A percentile compares a stretch with the other conserved stretches of the same genome.
Conservation (phyloP, 2,329 filamentous ascomycete genomes). For the Penicillium sumatraense region DNA sequence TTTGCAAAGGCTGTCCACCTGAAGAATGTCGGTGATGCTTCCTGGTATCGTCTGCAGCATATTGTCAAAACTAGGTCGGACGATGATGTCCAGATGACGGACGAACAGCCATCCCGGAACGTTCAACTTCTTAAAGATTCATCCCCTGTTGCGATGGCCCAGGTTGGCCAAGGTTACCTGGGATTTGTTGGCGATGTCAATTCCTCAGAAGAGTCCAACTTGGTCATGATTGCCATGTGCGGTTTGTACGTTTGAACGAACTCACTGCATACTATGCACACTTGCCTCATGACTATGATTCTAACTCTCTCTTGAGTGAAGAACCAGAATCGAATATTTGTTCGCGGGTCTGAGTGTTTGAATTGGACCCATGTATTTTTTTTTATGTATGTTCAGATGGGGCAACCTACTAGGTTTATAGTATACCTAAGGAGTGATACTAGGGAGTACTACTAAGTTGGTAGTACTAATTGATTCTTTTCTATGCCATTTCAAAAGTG, state of each 20-base stretch:
- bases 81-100: neutral
- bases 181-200: neutral
- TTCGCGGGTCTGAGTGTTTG: too few species aligned
- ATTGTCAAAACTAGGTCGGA: neutral
- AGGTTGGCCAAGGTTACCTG: neutral
- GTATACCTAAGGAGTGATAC: neutral
- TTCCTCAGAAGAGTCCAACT: neutral
- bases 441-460: too few species aligned
- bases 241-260: neutral
- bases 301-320: neutral
- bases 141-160: neutral
- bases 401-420: neutral
- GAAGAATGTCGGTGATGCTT: neutral
- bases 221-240: neutral
- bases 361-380: neutral
- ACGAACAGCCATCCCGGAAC: neutral
- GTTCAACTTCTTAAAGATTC: neutral
- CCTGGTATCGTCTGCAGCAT: neutral
- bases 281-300: neutral
- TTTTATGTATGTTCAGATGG: neutral
- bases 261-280: neutral
- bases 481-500: too few species aligned
- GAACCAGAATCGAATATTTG: neutral
- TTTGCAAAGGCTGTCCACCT: neutral
- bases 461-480: too few species aligned